phyloP scores from a whole-genome alignment of 257 asterid species.

The Plantago major region DNA sequence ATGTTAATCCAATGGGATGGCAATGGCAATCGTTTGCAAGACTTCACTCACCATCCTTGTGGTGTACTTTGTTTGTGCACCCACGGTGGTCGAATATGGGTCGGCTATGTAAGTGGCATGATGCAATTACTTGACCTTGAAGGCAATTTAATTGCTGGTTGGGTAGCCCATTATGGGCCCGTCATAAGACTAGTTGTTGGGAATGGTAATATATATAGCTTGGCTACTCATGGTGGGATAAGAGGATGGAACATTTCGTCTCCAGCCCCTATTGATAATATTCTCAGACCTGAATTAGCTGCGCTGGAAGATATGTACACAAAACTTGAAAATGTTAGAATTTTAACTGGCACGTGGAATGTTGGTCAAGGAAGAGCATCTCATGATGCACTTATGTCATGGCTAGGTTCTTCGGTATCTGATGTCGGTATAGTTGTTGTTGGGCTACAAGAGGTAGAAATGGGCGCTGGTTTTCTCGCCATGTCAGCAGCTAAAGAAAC shows the following conservation, averaged over 20 bases:
- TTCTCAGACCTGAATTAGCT: slow-evolving; percentile 51
- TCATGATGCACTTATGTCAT: slow-evolving; percentile 76
- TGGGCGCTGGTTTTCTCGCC: slow-evolving; percentile 99
- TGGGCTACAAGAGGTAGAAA: slow-evolving; percentile 97
- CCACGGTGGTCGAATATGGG: slow-evolving; percentile 73
- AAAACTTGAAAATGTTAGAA: slow-evolving; percentile 43
- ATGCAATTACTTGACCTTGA: slow-evolving; percentile 75
- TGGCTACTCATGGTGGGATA: slow-evolving; percentile 96
- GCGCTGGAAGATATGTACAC: slow-evolving; percentile 49
- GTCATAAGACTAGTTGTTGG: slow-evolving; percentile 63
- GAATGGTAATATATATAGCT: slow-evolving; percentile 56
- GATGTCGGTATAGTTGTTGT: slow-evolving; percentile 83
- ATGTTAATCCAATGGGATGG: slow-evolving; percentile 94
- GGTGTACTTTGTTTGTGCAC: slow-evolving; percentile 69
- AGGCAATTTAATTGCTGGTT: slow-evolving; percentile 60
- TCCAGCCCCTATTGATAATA: slow-evolving; percentile 73
- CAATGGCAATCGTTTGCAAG: slow-evolving; percentile 79
- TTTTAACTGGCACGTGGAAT: slow-evolving; percentile 92
- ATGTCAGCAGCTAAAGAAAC: slow-evolving; percentile 99
- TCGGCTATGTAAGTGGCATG: slow-evolving; percentile 79
- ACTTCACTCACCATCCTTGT: slow-evolving; percentile 67
- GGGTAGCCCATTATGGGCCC: slow-evolving; percentile 87
- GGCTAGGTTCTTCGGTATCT: slow-evolving; percentile 68
- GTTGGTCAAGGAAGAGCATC: slow-evolving; percentile 96
- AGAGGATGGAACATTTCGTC: slow-evolving; percentile 93